Evolutionary conservation across 345 rosid genomes (phyloP).

Genomic region (Eucalyptus sp.): DNA sequence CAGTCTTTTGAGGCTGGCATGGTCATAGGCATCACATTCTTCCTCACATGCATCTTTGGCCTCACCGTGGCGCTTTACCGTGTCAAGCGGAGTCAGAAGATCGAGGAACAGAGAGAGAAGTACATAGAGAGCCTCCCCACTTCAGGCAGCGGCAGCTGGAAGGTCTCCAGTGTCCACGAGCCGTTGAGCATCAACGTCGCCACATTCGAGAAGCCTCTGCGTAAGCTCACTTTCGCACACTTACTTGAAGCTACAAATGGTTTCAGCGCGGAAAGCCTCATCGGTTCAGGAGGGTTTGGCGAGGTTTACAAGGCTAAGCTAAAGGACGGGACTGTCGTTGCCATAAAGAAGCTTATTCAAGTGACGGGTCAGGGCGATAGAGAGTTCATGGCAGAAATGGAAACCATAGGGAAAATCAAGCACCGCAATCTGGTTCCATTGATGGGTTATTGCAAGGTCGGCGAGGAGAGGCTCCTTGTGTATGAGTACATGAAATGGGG

Average conservation of each 20-base stretch:
- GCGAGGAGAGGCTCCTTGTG: slow-evolving; percentile 96
- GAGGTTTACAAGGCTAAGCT: slow-evolving; percentile 95
- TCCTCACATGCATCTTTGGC: slow-evolving; percentile 47
- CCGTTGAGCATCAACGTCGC: slow-evolving; percentile 95
- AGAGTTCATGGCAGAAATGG: slow-evolving; percentile 99
- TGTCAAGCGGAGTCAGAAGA: slow-evolving; percentile 40
- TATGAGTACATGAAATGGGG: slow-evolving; percentile 99
- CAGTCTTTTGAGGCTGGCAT: slow-evolving; percentile 43
- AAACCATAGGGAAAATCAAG: slow-evolving; percentile 92
- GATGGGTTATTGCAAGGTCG: slow-evolving; percentile 86
- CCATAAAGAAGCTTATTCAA: slow-evolving; percentile 84
- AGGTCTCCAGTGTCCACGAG: slow-evolving; percentile 81
- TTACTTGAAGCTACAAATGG: slow-evolving; percentile 94
- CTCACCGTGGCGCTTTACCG: slow-evolving; percentile 53
- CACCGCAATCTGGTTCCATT: slow-evolving; percentile 91
- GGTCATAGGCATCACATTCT: slow-evolving; percentile 66
- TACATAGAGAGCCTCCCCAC: slow-evolving; percentile 83
- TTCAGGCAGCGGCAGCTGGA: slow-evolving; percentile 87
- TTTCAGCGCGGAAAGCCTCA: slow-evolving; percentile 79
- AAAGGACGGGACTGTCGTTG: slow-evolving; percentile 63
- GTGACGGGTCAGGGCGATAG: slow-evolving; percentile 93
- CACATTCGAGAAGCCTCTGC: slow-evolving; percentile 90
- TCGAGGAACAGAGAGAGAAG: slow-evolving; percentile 57
- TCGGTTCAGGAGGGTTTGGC: slow-evolving; percentile 95
- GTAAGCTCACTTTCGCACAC: slow-evolving; percentile 83